These are phyloP conservation scores for Pichia phayaonensis DNA, from an alignment of 805 yeast genomes.

Conservation along the genomic window DNA sequence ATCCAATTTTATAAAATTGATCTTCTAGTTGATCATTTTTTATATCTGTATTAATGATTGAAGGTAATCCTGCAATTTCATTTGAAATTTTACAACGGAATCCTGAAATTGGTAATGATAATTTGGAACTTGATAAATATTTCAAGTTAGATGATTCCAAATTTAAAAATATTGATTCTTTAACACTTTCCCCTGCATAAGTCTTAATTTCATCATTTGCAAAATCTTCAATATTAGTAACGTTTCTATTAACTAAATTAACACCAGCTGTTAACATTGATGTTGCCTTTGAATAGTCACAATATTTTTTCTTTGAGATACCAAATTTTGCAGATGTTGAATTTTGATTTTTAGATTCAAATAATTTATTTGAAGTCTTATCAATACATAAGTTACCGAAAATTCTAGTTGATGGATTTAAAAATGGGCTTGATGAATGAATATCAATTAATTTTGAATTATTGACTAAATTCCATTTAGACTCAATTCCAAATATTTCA, in stretches of 20 bases:
- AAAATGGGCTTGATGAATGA: constrained; percentile 37
- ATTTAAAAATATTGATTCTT: constrained; percentile 42
- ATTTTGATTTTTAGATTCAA: constrained; percentile 44
- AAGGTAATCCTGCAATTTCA: constrained; percentile 35
- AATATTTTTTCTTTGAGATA: constrained; percentile 25
- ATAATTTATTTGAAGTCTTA: constrained; percentile 44
- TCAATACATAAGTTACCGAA: constrained; percentile 42
- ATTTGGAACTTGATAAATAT: constrained; percentile 24
- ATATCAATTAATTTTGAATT: constrained; percentile 47
- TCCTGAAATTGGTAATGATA: constrained; percentile 42
- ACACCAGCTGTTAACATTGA: constrained; percentile 39
- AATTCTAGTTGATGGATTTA: constrained; percentile 37
- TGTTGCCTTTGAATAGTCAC: constrained; percentile 10
- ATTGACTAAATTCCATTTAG: constrained; percentile 36
- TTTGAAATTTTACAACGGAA: constrained; percentile 30
- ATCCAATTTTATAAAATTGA: constrained; percentile 32
- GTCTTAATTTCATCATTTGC: constrained; percentile 52
- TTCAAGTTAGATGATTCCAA: constrained; percentile 38
- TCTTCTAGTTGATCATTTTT: constrained; percentile 13
- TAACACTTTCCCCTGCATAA: constrained; percentile 56
- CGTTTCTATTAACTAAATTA: constrained; percentile 49
- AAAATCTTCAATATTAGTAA: constrained; percentile 41
- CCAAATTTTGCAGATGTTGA: constrained; percentile 47
- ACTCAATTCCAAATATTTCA: constrained; percentile 47
- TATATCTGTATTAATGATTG: constrained; percentile 11